Percentiles rank a stretch among this genome's conserved stretches.
phyloP scores from a whole-genome alignment of 768 basidiomycete species.

The Dioszegia crocea region DNA sequence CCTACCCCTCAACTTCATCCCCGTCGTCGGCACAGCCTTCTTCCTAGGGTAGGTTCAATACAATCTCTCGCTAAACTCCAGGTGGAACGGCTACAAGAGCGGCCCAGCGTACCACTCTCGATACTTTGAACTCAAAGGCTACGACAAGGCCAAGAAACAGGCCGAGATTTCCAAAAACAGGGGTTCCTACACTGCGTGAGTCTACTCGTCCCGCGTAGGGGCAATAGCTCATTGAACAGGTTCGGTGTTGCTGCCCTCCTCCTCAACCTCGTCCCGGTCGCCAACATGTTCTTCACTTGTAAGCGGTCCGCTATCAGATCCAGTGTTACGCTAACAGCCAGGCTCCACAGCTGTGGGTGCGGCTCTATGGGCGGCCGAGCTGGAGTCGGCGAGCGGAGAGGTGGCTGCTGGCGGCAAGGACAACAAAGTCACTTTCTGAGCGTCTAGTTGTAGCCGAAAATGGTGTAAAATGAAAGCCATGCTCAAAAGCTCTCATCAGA shows the following conservation, averaged over 20 bases:
- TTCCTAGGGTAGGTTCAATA: conserved; percentile 55
- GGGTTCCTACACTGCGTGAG: conserved; percentile 65
- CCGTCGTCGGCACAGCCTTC: conserved; percentile 61
- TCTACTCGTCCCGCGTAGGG: conserved; percentile 9
- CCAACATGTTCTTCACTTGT: conserved; percentile 59
- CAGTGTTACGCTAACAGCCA: neutral
- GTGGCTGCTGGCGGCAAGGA: conserved; percentile 1
- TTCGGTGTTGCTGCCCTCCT: conserved; percentile 62
- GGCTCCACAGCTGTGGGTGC: conserved; percentile 66
- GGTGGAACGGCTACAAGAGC: conserved; percentile 42
- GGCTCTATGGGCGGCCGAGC: conserved; percentile 65
- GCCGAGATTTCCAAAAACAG: conserved; percentile 55
- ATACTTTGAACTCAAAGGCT: conserved; percentile 67
- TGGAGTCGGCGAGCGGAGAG: conserved; percentile 54
- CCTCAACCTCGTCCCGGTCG: conserved; percentile 61
- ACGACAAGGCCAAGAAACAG: conserved; percentile 53
- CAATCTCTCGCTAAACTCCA: conserved; percentile 14
- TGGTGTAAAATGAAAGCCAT: no score
- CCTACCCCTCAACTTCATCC: conserved; percentile 66
- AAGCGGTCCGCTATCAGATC: conserved; percentile 5
- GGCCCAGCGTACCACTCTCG: conserved; percentile 63
- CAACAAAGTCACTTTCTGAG: neutral
- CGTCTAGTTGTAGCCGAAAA: no score
- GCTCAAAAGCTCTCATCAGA: no score
- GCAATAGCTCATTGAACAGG: conserved; percentile 32